A percentile compares a stretch with the other conserved stretches of the same genome.
These are phyloP conservation scores for Chalciporus piperatus DNA, from an alignment of 768 basidiomycete genomes.

Conservation along the genomic window DNA sequence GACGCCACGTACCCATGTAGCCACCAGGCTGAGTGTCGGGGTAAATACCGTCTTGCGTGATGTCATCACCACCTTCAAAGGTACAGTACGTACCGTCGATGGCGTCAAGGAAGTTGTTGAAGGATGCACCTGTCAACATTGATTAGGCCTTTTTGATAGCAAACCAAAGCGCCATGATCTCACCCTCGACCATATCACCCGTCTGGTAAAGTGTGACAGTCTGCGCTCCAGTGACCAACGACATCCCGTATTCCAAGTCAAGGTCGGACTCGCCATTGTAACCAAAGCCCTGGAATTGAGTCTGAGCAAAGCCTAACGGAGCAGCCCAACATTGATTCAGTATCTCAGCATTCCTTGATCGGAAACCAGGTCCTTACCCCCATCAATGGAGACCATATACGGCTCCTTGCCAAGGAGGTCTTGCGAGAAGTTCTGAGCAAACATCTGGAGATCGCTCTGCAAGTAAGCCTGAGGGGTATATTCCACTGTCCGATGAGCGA, in stretches of 20 bases:
- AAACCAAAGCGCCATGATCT: background rate
- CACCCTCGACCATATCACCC: slow-evolving; percentile 28
- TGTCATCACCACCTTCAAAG: slow-evolving; percentile 36
- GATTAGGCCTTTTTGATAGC: slow-evolving; percentile 4
- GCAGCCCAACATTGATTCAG: background rate
- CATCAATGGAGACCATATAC: slow-evolving; percentile 33
- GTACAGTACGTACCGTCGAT: slow-evolving; percentile 37
- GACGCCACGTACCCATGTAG: slow-evolving; percentile 14
- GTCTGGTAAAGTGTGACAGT: slow-evolving; percentile 33
- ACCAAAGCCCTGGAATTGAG: slow-evolving; percentile 1
- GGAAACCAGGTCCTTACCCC: slow-evolving; percentile 21
- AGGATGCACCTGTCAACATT: slow-evolving; percentile 26
- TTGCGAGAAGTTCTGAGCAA: slow-evolving; percentile 21
- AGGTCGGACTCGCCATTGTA: slow-evolving; percentile 31
- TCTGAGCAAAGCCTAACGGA: slow-evolving; percentile 27
- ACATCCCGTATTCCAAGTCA: slow-evolving; percentile 34
- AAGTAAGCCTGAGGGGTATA: slow-evolving; percentile 34
- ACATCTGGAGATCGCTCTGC: slow-evolving; percentile 32
- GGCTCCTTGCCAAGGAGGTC: slow-evolving; percentile 27
- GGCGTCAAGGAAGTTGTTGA: slow-evolving; percentile 40
- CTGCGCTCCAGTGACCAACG: slow-evolving; percentile 28
- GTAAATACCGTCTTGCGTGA: slow-evolving; percentile 23
- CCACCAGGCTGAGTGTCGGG: slow-evolving; percentile 22
- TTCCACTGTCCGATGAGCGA: slow-evolving; percentile 25
- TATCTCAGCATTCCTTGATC: background rate